Percentiles rank a stretch among this genome's conserved stretches.
phyloP scores from a whole-genome alignment of 768 basidiomycete genomes.

The Epithele typhae region DNA sequence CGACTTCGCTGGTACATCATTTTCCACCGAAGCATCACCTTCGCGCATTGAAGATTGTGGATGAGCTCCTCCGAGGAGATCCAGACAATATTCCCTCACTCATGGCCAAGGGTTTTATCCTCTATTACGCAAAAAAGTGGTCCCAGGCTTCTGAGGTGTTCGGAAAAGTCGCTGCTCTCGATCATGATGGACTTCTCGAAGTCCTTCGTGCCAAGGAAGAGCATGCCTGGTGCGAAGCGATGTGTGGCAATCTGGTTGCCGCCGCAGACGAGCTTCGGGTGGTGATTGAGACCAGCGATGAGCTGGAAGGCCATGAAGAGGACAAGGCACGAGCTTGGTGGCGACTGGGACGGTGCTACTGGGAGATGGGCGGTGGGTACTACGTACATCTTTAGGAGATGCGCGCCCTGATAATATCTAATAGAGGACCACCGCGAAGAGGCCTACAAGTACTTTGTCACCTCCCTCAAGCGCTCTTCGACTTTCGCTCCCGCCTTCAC shows the following conservation, averaged over 20 bases:
- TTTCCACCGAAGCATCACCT: constrained; percentile 88
- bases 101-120: constrained; percentile 72
- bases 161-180: constrained; percentile 45
- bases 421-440: constrained; percentile 50
- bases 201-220: constrained; percentile 75
- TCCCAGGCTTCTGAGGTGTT: constrained; percentile 61
- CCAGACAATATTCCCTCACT: constrained; percentile 62
- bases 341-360: constrained; percentile 75
- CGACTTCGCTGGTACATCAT: constrained; percentile 75
- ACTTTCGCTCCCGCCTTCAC: constrained; percentile 90
- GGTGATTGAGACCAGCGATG: constrained; percentile 43
- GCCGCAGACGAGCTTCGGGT: constrained; percentile 45
- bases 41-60: constrained; percentile 70
- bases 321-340: constrained; percentile 79
- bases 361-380: constrained; percentile 64
- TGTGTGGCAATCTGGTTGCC: constrained; percentile 40
- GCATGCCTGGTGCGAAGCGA: constrained; percentile 77
- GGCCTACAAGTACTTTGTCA: constrained; percentile 77
- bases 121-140: constrained; percentile 65
- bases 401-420: neutral
- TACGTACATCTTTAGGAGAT: neutral
- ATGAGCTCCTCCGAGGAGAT: constrained; percentile 61
- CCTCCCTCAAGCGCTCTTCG: constrained; percentile 68
- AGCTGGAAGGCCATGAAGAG: constrained; percentile 41
- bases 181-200: constrained; percentile 40